Evolutionary conservation across 352 stramenopile species (phyloP).

Genomic region (Pythium angustatum): DNA sequence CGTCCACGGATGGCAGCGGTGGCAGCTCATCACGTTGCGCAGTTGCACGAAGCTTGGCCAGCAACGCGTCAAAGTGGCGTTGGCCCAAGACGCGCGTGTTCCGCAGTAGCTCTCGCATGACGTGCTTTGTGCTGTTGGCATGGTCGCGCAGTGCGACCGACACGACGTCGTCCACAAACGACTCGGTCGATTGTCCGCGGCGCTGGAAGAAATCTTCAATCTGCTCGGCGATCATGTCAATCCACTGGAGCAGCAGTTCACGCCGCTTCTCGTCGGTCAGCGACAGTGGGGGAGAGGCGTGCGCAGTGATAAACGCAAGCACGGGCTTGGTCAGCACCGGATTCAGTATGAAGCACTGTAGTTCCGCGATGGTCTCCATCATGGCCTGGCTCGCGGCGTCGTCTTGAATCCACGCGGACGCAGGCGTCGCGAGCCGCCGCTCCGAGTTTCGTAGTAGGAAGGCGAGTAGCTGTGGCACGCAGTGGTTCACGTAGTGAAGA

Average conservation of each 20-base stretch:
- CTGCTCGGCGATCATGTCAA: slow-evolving; percentile 14
- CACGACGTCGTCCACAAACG: slow-evolving; percentile 21
- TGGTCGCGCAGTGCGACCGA: slow-evolving; percentile 4
- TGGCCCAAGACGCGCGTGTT: slow-evolving; percentile 21
- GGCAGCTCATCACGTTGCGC: background rate
- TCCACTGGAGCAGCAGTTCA: slow-evolving; percentile 12
- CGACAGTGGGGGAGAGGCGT: background rate
- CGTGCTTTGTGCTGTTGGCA: background rate
- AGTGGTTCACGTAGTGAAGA: slow-evolving; percentile 27
- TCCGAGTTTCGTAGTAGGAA: background rate
- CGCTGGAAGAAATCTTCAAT: slow-evolving; percentile 20
- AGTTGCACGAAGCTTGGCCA: slow-evolving; percentile 1
- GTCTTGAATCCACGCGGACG: background rate
- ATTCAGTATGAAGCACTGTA: slow-evolving; percentile 15
- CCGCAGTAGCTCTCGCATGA: slow-evolving; percentile 9
- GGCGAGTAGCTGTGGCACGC: slow-evolving; percentile 14
- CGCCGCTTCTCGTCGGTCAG: background rate
- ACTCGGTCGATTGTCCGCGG: slow-evolving; percentile 13
- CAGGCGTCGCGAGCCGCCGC: too few species aligned
- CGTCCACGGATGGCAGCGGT: too few species aligned
- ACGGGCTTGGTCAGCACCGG: background rate
- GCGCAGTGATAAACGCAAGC: background rate
- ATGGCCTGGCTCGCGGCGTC: background rate
- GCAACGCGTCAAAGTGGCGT: slow-evolving; percentile 5
- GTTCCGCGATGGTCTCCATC: slow-evolving; percentile 2